These are phyloP conservation scores for Plasmodium fragile DNA, from an alignment of 169 alveolate species.

Conservation along the genomic window DNA sequence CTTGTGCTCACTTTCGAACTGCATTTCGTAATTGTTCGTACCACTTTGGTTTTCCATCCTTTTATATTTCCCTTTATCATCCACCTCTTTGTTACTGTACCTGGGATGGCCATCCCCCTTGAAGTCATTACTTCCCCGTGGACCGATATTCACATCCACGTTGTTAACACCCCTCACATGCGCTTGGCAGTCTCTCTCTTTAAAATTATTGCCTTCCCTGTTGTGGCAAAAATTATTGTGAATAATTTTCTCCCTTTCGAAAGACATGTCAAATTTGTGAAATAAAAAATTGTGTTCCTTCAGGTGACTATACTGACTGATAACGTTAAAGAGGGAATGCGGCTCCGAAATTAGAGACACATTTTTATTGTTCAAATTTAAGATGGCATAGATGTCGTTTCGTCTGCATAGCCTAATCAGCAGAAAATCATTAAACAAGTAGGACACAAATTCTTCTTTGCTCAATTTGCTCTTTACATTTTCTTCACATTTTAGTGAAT, in stretches of 20 bases:
- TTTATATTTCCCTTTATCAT: not conserved
- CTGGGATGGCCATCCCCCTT: not conserved
- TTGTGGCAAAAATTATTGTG: not conserved
- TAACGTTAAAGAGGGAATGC: conserved; percentile 38
- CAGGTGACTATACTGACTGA: conserved; percentile 42
- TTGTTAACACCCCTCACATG: not conserved
- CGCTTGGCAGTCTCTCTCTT: not conserved
- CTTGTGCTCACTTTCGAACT: not conserved
- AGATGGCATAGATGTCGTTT: conserved; percentile 4
- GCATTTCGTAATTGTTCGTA: not conserved
- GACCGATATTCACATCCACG: not conserved
- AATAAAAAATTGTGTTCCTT: conserved; percentile 41
- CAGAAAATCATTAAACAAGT: conserved; percentile 63
- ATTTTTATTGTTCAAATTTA: conserved; percentile 53
- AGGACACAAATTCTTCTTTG: conserved; percentile 10
- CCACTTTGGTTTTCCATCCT: not conserved
- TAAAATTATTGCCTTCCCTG: not conserved
- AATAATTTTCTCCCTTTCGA: conserved; percentile 6
- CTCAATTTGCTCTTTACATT: conserved; percentile 5
- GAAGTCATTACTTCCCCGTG: not conserved
- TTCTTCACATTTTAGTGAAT: conserved; percentile 33
- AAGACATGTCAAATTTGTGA: conserved; percentile 41
- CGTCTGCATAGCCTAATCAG: not conserved
- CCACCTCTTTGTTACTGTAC: not conserved
- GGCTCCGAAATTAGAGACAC: conserved; percentile 26